Evolutionary conservation across 495 filamentous ascomycete genomes (phyloP).

Genomic region (Podospora didyma): DNA sequence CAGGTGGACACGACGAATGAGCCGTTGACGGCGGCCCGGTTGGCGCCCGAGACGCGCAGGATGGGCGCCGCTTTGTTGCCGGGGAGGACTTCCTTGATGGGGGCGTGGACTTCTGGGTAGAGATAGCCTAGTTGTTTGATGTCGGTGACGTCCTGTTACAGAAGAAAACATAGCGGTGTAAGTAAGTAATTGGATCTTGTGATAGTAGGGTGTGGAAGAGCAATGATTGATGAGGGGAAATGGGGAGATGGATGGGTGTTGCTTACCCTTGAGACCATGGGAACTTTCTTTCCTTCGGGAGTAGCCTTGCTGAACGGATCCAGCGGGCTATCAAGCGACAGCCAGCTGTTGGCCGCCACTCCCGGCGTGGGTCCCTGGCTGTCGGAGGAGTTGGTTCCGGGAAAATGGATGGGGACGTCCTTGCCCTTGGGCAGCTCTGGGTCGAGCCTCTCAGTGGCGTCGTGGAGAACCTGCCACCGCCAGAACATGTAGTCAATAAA

Average conservation of each 20-base stretch:
- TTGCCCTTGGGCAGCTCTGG: neutral
- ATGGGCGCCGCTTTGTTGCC: neutral
- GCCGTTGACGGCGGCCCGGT: slow-evolving; percentile 14
- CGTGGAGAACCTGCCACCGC: slow-evolving; percentile 26
- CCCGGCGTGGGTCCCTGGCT: slow-evolving; percentile 12
- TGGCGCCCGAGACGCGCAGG: slow-evolving; percentile 7
- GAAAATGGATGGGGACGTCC: slow-evolving; percentile 4
- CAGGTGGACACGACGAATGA: slow-evolving; percentile 18
- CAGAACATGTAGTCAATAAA: slow-evolving; percentile 30
- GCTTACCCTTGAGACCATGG: neutral
- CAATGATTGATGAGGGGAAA: neutral
- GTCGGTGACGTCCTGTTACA: slow-evolving; percentile 13
- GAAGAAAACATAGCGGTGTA: no score
- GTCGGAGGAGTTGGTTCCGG: slow-evolving; percentile 13
- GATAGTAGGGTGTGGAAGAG: neutral
- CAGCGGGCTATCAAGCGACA: slow-evolving; percentile 11
- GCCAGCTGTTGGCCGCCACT: slow-evolving; percentile 1
- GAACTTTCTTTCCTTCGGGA: neutral
- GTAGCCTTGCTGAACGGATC: slow-evolving; percentile 11
- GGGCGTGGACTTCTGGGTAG: neutral
- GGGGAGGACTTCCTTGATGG: neutral
- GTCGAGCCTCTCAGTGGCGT: neutral
- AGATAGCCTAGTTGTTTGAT: slow-evolving; percentile 11
- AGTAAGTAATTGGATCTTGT: neutral
- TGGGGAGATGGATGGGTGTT: neutral